Evolutionary conservation across 1,284 basidiomycete genomes (phyloP), one percentile per base, ranked within the genome.

Genomic region (Rhodotorula sp.): DNA sequence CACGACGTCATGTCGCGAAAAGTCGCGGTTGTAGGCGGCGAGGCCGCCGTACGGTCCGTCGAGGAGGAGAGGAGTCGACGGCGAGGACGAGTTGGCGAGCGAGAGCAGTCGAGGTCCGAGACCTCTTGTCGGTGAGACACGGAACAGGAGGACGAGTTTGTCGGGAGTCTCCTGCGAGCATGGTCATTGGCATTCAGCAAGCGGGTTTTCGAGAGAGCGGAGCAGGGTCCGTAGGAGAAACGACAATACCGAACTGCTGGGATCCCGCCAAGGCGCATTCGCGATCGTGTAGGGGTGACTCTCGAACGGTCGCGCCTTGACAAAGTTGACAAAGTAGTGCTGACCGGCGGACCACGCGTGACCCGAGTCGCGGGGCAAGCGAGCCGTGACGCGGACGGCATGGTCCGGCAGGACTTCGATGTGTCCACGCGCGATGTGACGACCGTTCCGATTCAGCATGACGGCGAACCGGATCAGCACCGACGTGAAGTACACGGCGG

Each of bases 11-110:
- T 81, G 82, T 0, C 72, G 70, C 45, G 76, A 66, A 50, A 83
- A 62, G n/a, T 78, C 74, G 4, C 77, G 78, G 60, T 79, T 76
- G 10, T 49, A 34, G 19, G 60, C 60, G 2, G 31, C 38, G 21
- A 82, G 62, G 3, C 82, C 82, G 28, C 82, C 82, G 67, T 84
- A 84, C 19, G 83, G 83, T 0, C 83, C 83, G 65, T 84, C 83
- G 26, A 84, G 68, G n/a, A 82, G 69, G 3, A 83, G 80, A 5
- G 78, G 75, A 2, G 74, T 73, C 0, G 65, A 60, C 10, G 61
- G 62, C 12, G 67, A 62, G 2, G 67, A 34, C 6, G 65, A 69
- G 12, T 31, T 23, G 5, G 73, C 73, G 55, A 74, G 68, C 3
- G 28, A 23, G 48, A 67, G 65, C 10, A 74, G 67, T 21, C 67